phyloP scores from a whole-genome alignment of 257 asterid species.

The Verbascum thapsus region DNA sequence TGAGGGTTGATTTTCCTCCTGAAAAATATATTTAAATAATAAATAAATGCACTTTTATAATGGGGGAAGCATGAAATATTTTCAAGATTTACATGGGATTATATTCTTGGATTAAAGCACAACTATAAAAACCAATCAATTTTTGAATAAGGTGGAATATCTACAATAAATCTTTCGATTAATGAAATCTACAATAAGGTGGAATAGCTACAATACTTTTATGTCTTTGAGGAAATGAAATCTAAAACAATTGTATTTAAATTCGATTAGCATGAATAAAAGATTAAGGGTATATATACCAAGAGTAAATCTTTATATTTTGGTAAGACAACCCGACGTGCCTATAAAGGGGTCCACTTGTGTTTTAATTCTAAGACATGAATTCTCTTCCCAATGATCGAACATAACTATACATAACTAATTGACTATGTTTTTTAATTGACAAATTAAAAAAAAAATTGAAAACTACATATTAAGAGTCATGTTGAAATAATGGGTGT shows the following conservation, averaged over 20 bases:
- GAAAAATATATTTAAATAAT: background rate
- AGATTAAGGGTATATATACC: background rate
- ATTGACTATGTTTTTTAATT: too few relatives aligned
- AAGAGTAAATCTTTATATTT: background rate
- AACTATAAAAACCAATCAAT: background rate
- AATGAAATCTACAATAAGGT: too few relatives aligned
- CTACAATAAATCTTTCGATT: background rate
- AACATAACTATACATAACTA: too few relatives aligned
- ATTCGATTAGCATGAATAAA: background rate
- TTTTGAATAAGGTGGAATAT: conserved; percentile 2
- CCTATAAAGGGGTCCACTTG: too few relatives aligned
- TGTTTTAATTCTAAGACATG: too few relatives aligned
- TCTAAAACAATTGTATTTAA: background rate
- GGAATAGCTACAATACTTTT: too few relatives aligned
- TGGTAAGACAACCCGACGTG: too few relatives aligned
- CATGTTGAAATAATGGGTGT: too few relatives aligned
- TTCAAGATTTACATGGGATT: conserved; percentile 2
- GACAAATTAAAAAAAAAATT: too few relatives aligned
- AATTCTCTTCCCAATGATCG: too few relatives aligned
- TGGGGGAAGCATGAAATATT: conserved; percentile 9
- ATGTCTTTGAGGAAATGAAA: background rate
- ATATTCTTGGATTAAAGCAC: background rate
- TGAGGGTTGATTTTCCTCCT: background rate
- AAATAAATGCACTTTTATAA: background rate
- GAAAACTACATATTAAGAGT: too few relatives aligned